Base-by-base conservation (phyloP, 1,139 yeast genomes). In the Geotrichum reessii region DNA sequence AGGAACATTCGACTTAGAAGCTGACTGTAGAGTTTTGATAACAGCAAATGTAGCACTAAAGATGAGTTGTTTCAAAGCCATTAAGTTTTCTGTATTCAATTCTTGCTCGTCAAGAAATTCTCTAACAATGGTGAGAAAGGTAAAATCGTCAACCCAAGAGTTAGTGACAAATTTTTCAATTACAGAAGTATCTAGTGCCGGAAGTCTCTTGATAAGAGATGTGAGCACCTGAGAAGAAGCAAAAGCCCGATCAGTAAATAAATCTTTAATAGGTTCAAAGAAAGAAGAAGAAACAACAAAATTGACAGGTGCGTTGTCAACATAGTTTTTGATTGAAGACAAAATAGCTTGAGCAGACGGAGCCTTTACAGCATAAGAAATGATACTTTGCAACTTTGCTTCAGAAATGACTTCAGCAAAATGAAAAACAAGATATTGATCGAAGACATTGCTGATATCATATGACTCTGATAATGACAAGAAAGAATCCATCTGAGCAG, bases 111-210 rank as follows among this genome's bases (percentile, higher is more conserved):
- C 47, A 2, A 55, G 47, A 9, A 54, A 57, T 19, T 57, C 60
- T 12, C 42, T 48, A 2, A 55, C 57, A 51, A 57, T 56, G 4
- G 62, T 52, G 40, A 60, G 47, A 27, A 57, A 60, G 1, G 62
- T 60, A 19, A 55, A 50, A 27, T 60, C 59, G 24, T 60, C 62
- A 17, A 60, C 53, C 31, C 44, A 52, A 21, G 55, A 44, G 40
- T 54, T 55, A n/a, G 49, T 47, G 17, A 56, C 56, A 55, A 60
- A 57, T 12, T 49, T 54, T 9, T 52, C 56, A 47, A 60, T 52
- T 11, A 50, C 50, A 17, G 55, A 25, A 11, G 58, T 21, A 19
- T 60, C 60, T n/a, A 48, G 17, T 3, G 51, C 22, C 4, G 62
- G 59, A 17, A 60, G 40, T 7, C 55, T 47, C 37, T 50, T 52